Base-by-base conservation (phyloP, 192 early-diverging fungal species). In the Coemansia sp. region DNA sequence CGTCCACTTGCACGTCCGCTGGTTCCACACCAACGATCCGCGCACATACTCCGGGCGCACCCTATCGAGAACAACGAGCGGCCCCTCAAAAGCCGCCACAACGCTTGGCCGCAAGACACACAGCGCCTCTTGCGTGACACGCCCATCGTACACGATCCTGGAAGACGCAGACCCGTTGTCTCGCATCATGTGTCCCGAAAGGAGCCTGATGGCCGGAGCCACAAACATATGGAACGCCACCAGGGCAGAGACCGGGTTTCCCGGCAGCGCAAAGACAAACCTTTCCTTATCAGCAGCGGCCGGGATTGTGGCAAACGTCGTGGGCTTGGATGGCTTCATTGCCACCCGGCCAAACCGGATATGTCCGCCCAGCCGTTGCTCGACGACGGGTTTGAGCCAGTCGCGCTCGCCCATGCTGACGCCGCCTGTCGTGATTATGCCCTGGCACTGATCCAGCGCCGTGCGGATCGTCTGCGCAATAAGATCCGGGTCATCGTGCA, bases 401-500 rank as follows among this genome's bases (percentile, higher is more conserved):
- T 99, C 97, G 36, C 88, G 81, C 81, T 99, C 97, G 51, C 97
- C 97, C 97, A 99, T 99, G n/a, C 93, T 95, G 0, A 97, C 97
- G 1, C 97, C 97, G 33, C 97, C 97, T 2, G 95, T 95, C 1
- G 92, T 94, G 11, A 99, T 87, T 0, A 99, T 60, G 0, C 95
- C 92, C 61, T 97, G 89, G 10, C 88, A 86, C 16, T 85, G 76
- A 4, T 68, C 62, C 57, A 90, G 55, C 38, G 89, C 83, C 21
- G 69, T 33, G 23, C 61, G 62, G 2, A 92, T 69, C 1, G 76
- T 63, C 0, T 73, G 38, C 21, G 85, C 88, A 16, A 96, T 75
- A n/a, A 73, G 68, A 6, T 72, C 83, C 14, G 84, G 89, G 67
- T 86, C 83, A 63, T 98, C 95, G 9, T 59, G 64, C 16, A 87